Evolutionary conservation across 2,329 filamentous ascomycete genomes (phyloP).

Genomic region (Niveomyces coronatus): DNA sequence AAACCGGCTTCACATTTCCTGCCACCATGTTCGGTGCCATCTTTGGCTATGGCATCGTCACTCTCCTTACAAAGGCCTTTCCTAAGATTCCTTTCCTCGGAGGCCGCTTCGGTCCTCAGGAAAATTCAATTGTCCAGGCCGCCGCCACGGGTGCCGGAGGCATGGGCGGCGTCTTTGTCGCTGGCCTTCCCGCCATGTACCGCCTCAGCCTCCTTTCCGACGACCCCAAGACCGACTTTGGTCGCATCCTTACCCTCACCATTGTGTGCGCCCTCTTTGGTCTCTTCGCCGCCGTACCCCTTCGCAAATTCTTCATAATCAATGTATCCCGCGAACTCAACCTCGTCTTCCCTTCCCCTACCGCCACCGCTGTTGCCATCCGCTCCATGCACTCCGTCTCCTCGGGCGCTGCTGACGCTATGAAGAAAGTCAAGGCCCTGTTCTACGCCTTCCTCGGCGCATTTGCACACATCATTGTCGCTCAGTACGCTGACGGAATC

Average conservation of each 20-base stretch:
- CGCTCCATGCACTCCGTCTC: slow-evolving; percentile 50
- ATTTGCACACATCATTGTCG: slow-evolving; percentile 42
- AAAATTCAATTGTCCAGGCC: slow-evolving; percentile 53
- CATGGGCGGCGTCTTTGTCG: slow-evolving; percentile 46
- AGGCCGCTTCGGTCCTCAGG: slow-evolving; percentile 46
- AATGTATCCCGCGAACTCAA: slow-evolving; percentile 50
- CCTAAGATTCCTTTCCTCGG: slow-evolving; percentile 42
- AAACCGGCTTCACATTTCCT: slow-evolving; percentile 40
- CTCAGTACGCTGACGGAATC: slow-evolving; percentile 49
- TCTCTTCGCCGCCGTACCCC: slow-evolving; percentile 50
- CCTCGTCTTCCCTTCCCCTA: slow-evolving; percentile 48
- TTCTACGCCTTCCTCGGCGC: slow-evolving; percentile 39
- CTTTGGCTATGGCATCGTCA: slow-evolving; percentile 48
- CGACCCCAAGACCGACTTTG: slow-evolving; percentile 44
- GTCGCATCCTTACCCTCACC: slow-evolving; percentile 48
- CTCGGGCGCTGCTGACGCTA: slow-evolving; percentile 39
- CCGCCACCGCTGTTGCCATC: slow-evolving; percentile 51
- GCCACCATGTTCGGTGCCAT: slow-evolving; percentile 43
- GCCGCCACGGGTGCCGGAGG: slow-evolving; percentile 49
- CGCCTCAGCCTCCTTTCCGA: slow-evolving; percentile 39
- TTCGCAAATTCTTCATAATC: slow-evolving; percentile 60
- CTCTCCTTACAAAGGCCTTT: slow-evolving; percentile 38
- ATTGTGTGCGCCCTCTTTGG: slow-evolving; percentile 55
- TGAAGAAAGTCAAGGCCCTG: slow-evolving; percentile 47
- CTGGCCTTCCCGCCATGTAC: slow-evolving; percentile 51